Evolutionary conservation across 768 basidiomycete genomes (phyloP), one percentile per base, ranked within the genome.

Genomic region (Suillus subaureus): DNA sequence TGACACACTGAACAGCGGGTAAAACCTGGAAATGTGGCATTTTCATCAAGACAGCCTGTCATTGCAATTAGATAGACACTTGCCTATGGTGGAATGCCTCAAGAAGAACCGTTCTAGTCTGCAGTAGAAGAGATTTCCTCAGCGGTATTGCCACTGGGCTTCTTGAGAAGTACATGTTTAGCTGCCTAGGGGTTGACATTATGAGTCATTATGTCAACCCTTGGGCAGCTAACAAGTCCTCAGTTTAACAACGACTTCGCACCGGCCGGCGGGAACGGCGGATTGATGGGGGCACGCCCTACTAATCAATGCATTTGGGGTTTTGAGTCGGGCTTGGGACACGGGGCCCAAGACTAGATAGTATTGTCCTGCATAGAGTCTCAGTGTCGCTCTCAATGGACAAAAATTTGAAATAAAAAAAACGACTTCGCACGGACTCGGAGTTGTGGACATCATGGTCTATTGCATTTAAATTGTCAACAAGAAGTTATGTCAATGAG

Each of bases 121-220:
- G 87, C 85, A 28, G 83, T 67, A 11, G 79, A 15, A 89, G 85
- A 63, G 78, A 74, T 80, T 73, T 89, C 86, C 35, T 81, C 83
- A 4, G 85, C 82, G 0, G 81, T 84, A 61, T 83, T 70, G 26
- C 80, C 76, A 47, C 75, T 81, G 55, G 87, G 87, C 68, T 89
- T 89, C 68, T 90, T 88, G 26, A 88, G 76, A 12, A 89, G 77
- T 35, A 89, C 87, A 66, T 89, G 87, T 71, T n/a, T n/a, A n/a
- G n/a, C n/a, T n/a, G n/a, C n/a, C n/a, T n/a, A n/a, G n/a, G n/a
- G n/a, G n/a, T n/a, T n/a, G n/a, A n/a, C n/a, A n/a, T n/a, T n/a
- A n/a, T n/a, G n/a, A n/a, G n/a, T n/a, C n/a, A n/a, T n/a, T n/a
- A 67, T 89, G 87, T 40, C 88, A 75, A 16, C 80, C 82, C 62